Percentiles rank a stretch among this genome's conserved stretches.
These are phyloP conservation scores for Tephrocybe sp. DNA, from an alignment of 768 basidiomycete species.

Conservation along the genomic window DNA sequence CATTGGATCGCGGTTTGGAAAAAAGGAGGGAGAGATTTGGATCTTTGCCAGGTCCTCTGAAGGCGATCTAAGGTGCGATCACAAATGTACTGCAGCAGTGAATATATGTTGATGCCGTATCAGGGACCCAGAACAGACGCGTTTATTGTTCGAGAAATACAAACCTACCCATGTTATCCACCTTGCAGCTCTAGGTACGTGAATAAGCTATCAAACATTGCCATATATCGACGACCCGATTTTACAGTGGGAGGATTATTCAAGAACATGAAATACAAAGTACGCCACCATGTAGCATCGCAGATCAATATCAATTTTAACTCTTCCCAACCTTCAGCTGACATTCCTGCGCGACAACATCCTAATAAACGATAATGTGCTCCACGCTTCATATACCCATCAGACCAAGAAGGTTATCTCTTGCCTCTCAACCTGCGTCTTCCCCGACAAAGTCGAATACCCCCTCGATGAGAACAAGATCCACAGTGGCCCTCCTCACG, in stretches of 20 bases:
- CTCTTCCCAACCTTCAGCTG: constrained; percentile 39
- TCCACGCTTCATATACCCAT: constrained; percentile 68
- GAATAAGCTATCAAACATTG: neutral
- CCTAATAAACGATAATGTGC: constrained; percentile 93
- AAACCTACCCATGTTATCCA: constrained; percentile 97
- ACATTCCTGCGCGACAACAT: constrained; percentile 94
- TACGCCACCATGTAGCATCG: constrained; percentile 23
- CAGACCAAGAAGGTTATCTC: constrained; percentile 81
- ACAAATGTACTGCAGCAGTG: neutral
- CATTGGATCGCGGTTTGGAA: constrained; percentile 76
- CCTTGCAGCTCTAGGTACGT: constrained; percentile 86
- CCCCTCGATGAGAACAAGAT: constrained; percentile 93
- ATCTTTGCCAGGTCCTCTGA: constrained; percentile 78
- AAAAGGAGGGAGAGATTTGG: constrained; percentile 76
- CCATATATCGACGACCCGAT: constrained; percentile 3
- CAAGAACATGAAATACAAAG: constrained; percentile 95
- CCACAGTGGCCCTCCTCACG: constrained; percentile 88
- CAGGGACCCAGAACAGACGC: constrained; percentile 71
- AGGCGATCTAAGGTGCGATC: constrained; percentile 73
- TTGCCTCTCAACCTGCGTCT: constrained; percentile 96
- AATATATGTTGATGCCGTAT: neutral
- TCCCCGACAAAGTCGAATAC: constrained; percentile 92
- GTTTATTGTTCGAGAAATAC: constrained; percentile 81
- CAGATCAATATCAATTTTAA: neutral
- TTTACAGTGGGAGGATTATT: constrained; percentile 86